Evolutionary conservation across 805 yeast species (phyloP).

Genomic region (Candida cerambycidarum): DNA sequence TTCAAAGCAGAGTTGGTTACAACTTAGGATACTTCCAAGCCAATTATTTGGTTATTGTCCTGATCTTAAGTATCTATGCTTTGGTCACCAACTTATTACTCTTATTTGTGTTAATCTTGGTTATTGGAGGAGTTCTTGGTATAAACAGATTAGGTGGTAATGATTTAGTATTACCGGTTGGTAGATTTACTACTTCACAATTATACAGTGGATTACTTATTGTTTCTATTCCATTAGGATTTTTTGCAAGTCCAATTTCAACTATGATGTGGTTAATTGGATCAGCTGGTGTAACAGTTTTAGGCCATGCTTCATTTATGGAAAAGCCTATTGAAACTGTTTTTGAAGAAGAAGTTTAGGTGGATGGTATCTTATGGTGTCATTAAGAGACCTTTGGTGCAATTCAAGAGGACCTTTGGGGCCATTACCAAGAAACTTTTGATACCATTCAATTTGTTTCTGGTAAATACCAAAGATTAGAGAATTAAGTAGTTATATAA

Average conservation of each 20-base stretch:
- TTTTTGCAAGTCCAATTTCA: conserved; percentile 85
- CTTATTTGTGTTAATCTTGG: conserved; percentile 75
- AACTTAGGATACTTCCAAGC: conserved; percentile 86
- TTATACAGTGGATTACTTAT: conserved; percentile 80
- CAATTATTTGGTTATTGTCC: conserved; percentile 76
- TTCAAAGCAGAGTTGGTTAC: conserved; percentile 84
- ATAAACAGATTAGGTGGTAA: conserved; percentile 79
- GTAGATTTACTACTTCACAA: conserved; percentile 71
- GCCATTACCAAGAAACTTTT: too few species aligned
- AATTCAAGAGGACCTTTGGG: too few species aligned
- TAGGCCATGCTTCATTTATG: conserved; percentile 85
- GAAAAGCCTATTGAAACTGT: conserved; percentile 96
- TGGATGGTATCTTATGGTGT: not conserved
- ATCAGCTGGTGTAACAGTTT: conserved; percentile 72
- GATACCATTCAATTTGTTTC: too few species aligned
- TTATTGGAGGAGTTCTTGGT: conserved; percentile 72
- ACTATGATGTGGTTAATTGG: conserved; percentile 92
- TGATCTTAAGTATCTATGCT: conserved; percentile 76
- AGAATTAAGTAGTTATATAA: too few species aligned
- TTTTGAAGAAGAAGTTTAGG: conserved; percentile 72
- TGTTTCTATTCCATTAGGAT: conserved; percentile 76
- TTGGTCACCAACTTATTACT: conserved; percentile 81
- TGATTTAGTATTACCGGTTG: conserved; percentile 75
- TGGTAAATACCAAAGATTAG: too few species aligned
- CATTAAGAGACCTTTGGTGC: not conserved